Evolutionary conservation across 768 basidiomycete species (phyloP), one percentile per base, ranked within the genome.

Genomic region (Cytidiella melzeri): DNA sequence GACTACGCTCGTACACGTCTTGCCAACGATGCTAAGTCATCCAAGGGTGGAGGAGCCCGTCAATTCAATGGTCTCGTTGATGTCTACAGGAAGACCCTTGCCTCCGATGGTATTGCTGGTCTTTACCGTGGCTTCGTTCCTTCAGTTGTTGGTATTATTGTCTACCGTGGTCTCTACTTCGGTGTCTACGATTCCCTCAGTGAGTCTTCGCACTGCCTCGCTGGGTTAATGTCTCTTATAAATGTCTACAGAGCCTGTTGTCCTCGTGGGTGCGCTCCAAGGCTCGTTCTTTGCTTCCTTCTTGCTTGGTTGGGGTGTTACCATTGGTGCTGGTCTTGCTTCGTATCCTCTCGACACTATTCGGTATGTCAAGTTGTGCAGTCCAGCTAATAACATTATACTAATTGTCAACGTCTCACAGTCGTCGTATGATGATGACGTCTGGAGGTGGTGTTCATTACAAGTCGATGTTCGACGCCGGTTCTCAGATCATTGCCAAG

Each of bases 401-500:
- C 7, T 20, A 40, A 3, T 20, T n/a, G 27, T 50, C 36, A 70
- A 59, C 61, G 62, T 19, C 18, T 60, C 11, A 66, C 61, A 94
- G 95, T 86, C 94, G 96, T 86, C 92, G 96, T 61, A 99, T 99
- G 96, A 99, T 99, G 96, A 98, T 98, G 95, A 98, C 96, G 30
- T 97, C 95, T 20, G 96, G 95, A 61, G 86, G 83, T 62, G 80
- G 81, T 62, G 83, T 87, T 54, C 93, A 97, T 84, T 98, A 98
- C 86, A 95, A 94, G 80, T 91, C 89, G 60, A 97, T 97, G 93
- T 87, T 95, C 70, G 94, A 98, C 64, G 94, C 94, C 65, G 92
- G 83, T 53, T 79, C 87, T 25, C 92, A 96, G 73, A 97, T 99
- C 66, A 64, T 97, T 61, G 84, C 83, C 66, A 95, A 95, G 79